phyloP scores from a whole-genome alignment of 306 rosid species.

The Sphenostylis stenocarpa region DNA sequence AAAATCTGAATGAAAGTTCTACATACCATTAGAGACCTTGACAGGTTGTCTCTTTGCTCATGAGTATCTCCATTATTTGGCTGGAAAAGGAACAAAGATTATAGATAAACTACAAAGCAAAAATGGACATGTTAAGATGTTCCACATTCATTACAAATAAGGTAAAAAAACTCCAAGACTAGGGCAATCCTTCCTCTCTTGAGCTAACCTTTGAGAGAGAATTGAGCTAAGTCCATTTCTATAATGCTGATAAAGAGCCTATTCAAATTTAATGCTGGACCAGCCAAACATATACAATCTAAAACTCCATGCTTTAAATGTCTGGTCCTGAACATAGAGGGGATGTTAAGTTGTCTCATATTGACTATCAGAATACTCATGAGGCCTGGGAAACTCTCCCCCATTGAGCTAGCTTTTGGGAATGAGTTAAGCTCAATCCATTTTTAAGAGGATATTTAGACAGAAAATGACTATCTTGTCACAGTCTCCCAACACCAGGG shows the following conservation, averaged over 20 bases:
- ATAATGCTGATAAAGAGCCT: neutral
- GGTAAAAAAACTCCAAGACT: neutral
- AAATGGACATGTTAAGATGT: neutral
- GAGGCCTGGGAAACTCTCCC: neutral
- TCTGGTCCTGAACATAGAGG: neutral
- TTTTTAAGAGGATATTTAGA: neutral
- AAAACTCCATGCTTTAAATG: neutral
- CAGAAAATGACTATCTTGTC: constrained; percentile 11
- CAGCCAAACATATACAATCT: neutral
- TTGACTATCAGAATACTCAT: neutral
- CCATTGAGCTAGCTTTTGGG: neutral
- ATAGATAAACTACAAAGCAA: constrained; percentile 29
- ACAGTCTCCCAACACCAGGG: no score
- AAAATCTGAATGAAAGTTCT: constrained; percentile 31
- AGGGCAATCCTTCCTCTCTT: neutral
- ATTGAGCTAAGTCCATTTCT: neutral
- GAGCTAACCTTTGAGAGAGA: neutral
- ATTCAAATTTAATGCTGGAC: neutral
- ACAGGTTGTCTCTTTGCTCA: constrained; percentile 77
- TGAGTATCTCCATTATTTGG: constrained; percentile 57
- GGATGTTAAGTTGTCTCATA: neutral
- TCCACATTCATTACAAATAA: neutral
- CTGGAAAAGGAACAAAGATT: constrained; percentile 48
- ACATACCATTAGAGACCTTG: constrained; percentile 83
- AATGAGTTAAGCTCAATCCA: neutral